Conservation (phyloP, 2,329 filamentous ascomycete genomes). For the Pseudogymnoascus sp. region DNA sequence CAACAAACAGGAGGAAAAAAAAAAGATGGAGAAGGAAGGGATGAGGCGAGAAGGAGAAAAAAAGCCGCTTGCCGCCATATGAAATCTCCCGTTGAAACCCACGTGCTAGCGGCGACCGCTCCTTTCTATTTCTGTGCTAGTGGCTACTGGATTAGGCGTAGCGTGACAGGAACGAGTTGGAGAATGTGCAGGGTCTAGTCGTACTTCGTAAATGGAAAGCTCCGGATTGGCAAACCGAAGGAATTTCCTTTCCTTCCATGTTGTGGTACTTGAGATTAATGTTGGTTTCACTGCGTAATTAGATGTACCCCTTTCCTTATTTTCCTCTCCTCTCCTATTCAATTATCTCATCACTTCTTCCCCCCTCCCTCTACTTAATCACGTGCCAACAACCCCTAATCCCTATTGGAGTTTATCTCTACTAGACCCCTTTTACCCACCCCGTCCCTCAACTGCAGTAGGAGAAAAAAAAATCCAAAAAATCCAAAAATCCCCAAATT, state of each 20-base stretch:
- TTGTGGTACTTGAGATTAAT: neutral
- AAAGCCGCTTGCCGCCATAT: slow-evolving; percentile 3
- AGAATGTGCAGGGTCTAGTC: neutral
- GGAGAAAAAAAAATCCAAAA: neutral
- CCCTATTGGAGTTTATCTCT: neutral
- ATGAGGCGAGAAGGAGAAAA: slow-evolving; percentile 3
- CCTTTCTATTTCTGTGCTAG: neutral
- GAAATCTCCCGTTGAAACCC: slow-evolving; percentile 7
- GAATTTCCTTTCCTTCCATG: neutral
- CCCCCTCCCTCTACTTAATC: neutral
- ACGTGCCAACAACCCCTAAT: neutral
- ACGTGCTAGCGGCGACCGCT: neutral
- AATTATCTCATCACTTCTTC: neutral
- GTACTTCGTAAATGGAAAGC: neutral
- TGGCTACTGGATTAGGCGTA: neutral
- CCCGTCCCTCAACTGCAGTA: neutral
- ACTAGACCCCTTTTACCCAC: neutral
- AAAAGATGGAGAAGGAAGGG: neutral
- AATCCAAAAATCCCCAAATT: neutral
- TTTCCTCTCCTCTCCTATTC: neutral
- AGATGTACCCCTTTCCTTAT: neutral
- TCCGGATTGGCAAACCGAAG: neutral
- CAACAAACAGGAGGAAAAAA: neutral
- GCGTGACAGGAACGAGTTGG: slow-evolving; percentile 5
- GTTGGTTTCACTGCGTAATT: neutral